phyloP scores from a whole-genome alignment of 805 yeast genomes.

The Starmerella ratchasimensis region DNA sequence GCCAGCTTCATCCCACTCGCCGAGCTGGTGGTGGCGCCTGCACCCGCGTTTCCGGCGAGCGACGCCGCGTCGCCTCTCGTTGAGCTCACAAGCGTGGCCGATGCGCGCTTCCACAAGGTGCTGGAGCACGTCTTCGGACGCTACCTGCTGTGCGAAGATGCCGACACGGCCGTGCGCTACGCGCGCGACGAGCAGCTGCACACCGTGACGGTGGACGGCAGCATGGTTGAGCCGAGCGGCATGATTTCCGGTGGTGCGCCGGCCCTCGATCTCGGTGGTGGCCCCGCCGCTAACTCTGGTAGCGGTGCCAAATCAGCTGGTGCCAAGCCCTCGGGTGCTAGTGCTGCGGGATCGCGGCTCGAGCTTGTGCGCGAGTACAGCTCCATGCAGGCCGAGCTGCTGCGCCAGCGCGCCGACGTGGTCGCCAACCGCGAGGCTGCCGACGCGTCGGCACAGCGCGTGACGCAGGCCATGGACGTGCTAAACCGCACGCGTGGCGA shows the following conservation, averaged over 20 bases:
- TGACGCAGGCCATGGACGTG: constrained; percentile 34
- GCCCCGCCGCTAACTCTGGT: no score
- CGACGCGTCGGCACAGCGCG: constrained; percentile 2
- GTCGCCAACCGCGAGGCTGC: constrained; percentile 45
- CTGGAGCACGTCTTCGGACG: constrained; percentile 69
- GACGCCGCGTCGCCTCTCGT: constrained; percentile 53
- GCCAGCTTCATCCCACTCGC: constrained; percentile 86
- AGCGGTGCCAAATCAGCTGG: no score
- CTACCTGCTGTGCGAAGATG: constrained; percentile 59
- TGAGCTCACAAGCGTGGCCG: constrained; percentile 5
- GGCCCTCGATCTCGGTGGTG: no score
- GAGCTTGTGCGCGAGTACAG: constrained; percentile 1
- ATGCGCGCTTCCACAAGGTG: constrained; percentile 39
- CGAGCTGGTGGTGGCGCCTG: constrained; percentile 33
- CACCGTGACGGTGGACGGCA: constrained; percentile 87
- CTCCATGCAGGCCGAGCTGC: neutral
- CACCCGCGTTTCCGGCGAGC: constrained; percentile 7
- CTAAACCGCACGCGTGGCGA: constrained; percentile 44
- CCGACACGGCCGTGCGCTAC: constrained; percentile 28
- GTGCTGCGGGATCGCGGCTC: neutral
- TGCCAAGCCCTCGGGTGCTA: no score
- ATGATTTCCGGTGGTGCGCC: constrained; percentile 56
- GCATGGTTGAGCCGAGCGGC: constrained; percentile 71
- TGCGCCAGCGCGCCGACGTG: neutral
- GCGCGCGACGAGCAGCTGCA: constrained; percentile 35